Percentiles rank a stretch among this genome's conserved stretches.
Evolutionary conservation across 208 protist genomes (phyloP).

Genomic region (Trypanosoma lewisi): DNA sequence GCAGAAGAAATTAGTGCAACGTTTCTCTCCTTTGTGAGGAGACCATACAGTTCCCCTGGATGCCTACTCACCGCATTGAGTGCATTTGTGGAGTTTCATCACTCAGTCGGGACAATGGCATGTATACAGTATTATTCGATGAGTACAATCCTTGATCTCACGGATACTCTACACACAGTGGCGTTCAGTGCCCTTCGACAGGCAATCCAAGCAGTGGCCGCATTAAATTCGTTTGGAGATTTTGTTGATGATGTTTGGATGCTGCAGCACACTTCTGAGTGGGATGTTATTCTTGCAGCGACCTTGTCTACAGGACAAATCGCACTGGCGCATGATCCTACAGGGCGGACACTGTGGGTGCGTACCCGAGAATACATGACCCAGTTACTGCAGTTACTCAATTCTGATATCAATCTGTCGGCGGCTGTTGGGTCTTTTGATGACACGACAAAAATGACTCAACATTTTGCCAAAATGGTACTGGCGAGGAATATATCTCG

Average conservation of each 20-base stretch:
- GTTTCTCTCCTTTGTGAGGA: conserved; percentile 41
- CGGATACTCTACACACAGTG: conserved; percentile 24
- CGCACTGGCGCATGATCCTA: conserved; percentile 12
- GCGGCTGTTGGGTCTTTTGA: neutral
- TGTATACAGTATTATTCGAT: conserved; percentile 25
- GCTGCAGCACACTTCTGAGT: conserved; percentile 36
- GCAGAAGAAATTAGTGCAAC: conserved; percentile 29
- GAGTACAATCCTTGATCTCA: conserved; percentile 16
- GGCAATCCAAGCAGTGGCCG: conserved; percentile 9
- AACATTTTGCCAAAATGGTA: conserved; percentile 29
- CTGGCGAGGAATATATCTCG: conserved; percentile 50
- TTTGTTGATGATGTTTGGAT: conserved; percentile 20
- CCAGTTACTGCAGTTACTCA: conserved; percentile 35
- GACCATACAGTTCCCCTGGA: conserved; percentile 38
- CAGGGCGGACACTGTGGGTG: neutral
- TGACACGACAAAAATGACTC: neutral
- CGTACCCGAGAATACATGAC: neutral
- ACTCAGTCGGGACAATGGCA: conserved; percentile 39
- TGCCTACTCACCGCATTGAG: conserved; percentile 39
- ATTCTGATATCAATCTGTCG: conserved; percentile 1
- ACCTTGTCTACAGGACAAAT: conserved; percentile 28
- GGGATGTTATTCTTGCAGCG: conserved; percentile 52
- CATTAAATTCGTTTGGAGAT: conserved; percentile 23
- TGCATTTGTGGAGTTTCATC: conserved; percentile 64
- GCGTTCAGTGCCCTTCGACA: conserved; percentile 22